phyloP scores from a whole-genome alignment of 2,329 filamentous ascomycete genomes.

The Nothophaeocryptopus gaeumannii region DNA sequence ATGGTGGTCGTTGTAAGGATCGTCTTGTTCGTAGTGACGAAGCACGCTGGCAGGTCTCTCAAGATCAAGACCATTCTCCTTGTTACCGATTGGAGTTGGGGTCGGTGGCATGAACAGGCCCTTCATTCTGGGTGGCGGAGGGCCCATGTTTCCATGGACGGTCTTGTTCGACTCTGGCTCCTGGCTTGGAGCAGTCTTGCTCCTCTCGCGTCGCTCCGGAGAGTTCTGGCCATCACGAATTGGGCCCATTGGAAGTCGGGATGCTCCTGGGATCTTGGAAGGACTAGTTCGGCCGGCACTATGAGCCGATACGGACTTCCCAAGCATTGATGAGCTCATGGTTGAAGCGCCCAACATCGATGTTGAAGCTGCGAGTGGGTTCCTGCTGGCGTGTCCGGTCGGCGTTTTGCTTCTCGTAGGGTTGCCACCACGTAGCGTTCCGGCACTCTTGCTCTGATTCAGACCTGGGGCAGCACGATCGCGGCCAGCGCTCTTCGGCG shows the following conservation, averaged over 20 bases:
- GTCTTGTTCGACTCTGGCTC: conserved; percentile 39
- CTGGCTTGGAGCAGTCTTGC: conserved; percentile 17
- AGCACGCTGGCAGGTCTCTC: conserved; percentile 59
- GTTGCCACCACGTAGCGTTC: conserved; percentile 43
- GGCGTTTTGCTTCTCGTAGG: conserved; percentile 46
- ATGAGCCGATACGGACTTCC: conserved; percentile 21
- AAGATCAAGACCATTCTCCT: conserved; percentile 39
- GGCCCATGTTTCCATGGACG: conserved; percentile 39
- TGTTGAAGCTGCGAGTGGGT: conserved; percentile 27
- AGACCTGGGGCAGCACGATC: conserved; percentile 12
- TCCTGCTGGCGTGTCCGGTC: conserved; percentile 36
- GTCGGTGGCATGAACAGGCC: conserved; percentile 64
- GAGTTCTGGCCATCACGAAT: conserved; percentile 74
- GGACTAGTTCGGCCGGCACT: conserved; percentile 48
- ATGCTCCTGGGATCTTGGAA: conserved; percentile 60
- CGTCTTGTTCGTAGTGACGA: conserved; percentile 66
- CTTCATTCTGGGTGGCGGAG: conserved; percentile 81
- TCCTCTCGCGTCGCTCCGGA: conserved; percentile 62
- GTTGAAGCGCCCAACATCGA: conserved; percentile 38
- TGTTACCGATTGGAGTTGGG: conserved; percentile 42
- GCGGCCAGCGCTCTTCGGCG: conserved; percentile 31
- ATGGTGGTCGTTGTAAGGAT: conserved; percentile 71
- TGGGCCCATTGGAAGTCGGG: conserved; percentile 66
- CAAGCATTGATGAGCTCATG: conserved; percentile 14
- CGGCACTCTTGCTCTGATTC: conserved; percentile 33